phyloP scores from a whole-genome alignment of 2,329 filamentous ascomycete genomes.

The Verticillium isaacii region DNA sequence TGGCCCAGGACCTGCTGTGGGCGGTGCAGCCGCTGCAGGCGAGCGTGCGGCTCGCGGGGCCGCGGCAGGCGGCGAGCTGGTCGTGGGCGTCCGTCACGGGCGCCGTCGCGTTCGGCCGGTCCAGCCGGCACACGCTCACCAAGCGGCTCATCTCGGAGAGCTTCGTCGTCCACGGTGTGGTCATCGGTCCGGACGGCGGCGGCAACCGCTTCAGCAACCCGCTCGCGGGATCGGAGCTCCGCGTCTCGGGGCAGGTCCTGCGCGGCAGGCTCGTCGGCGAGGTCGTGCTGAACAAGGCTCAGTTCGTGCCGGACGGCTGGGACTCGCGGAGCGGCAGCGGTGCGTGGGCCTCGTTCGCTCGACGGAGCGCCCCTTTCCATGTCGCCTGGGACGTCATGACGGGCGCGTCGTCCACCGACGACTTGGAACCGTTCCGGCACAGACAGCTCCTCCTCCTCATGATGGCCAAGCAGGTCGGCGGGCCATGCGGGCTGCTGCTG shows the following conservation, averaged over 20 bases:
- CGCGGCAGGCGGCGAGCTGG: conserved; percentile 16
- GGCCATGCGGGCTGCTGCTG: not conserved
- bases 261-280: not conserved
- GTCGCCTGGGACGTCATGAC: not conserved
- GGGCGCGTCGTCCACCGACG: not conserved
- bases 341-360: not conserved
- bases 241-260: not conserved
- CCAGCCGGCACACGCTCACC: not conserved
- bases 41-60: not conserved
- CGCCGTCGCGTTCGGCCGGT: not conserved
- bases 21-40: not conserved
- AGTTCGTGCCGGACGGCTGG: not conserved
- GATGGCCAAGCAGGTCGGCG: not conserved
- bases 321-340: not conserved
- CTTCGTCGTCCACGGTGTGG: not conserved
- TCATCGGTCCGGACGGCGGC: not conserved
- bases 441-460: not conserved
- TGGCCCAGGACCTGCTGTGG: not conserved
- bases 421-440: not conserved
- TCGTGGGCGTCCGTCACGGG: conserved; percentile 4
- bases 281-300: not conserved
- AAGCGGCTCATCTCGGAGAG: not conserved
- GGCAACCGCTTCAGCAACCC: not conserved
- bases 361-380: not conserved
- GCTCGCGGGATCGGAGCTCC: not conserved